Base-by-base conservation (phyloP, 495 filamentous ascomycete species). In the Penicillium riverlandense region DNA sequence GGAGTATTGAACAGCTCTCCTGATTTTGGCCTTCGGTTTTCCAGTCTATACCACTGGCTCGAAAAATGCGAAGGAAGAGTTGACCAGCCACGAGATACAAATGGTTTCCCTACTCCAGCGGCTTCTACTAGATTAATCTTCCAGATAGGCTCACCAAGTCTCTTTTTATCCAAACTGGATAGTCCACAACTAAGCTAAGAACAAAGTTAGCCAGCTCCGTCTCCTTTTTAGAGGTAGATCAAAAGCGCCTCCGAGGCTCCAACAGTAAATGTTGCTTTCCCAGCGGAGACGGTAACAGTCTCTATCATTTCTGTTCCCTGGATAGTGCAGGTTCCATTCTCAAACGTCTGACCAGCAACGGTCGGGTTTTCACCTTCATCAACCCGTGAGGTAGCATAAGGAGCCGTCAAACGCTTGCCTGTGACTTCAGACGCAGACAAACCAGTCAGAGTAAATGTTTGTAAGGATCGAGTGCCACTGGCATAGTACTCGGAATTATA, bases 401-500 rank as follows among this genome's bases (percentile, higher is more conserved):
- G 57, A 29, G 74, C 75, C 2, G 77, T 79, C 40, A 83, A 52
- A 31, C 78, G 68, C 56, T 78, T 79, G 1, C 71, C 74, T 22
- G 52, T 68, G 1, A 79, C 59, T 7, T 44, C 65, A 1, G 41
- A 44, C 0, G 54, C 50, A 1, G 49, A 46, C 38, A 81, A 37
- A 7, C 77, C 75, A 1, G 55, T 60, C 35, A 83, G 45, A 0
- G 60, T 61, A 47, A 74, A 79, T 1, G 52, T 63, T 45, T 77
- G 62, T 27, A 47, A 70, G 8, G 58, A 53, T 14, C 77, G 60
- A 6, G 57, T 70, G 1, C 75, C 76, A 22, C 58, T 65, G 7
- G 59, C 55, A 48, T 71, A 78, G 48, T 81, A 79, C n/a, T 78
- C 72, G 0, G 77, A 79, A 46, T 81, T 82, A 41, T 77, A 76